Base-by-base conservation (phyloP, 2,329 filamentous ascomycete genomes). In the Cercospora berteroae region DNA sequence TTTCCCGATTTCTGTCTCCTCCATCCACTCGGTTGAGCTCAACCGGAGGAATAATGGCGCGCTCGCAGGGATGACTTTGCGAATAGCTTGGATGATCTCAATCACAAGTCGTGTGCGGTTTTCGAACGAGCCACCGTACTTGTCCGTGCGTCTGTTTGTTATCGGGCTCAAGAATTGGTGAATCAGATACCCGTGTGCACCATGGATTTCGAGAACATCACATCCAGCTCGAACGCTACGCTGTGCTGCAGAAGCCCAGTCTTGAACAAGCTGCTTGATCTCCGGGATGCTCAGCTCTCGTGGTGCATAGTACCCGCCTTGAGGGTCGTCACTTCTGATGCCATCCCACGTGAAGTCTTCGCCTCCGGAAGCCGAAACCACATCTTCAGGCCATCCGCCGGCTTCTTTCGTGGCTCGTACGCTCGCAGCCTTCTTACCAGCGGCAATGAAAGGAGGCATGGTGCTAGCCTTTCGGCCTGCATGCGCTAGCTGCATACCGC, bases 161-260 rank as follows among this genome's bases (percentile, higher is more conserved):
- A 85, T 84, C 0, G 91, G 90, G 0, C 87, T 88, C 1, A 93
- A 69, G 80, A 94, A 94, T 6, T 83, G 80, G 71, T 88, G 87
- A 0, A 94, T 80, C 0, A 95, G 84, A 74, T 94, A 95, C 0
- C 92, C 91, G 74, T 95, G 92, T 0, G 91, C 92, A 70, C 84
- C 86, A 80, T 95, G 92, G 56, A 96, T 87, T 77, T 96, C 92
- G 66, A 95, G 88, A 4, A 89, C 85, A 76, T 96, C 92, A 39
- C 91, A 86, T 0, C 92, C 93, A 1, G 89, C 90, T 36, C 76
- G 76, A 5, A 84, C 69, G 12, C 80, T 76, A 20, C 82, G 77
- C 67, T 86, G 80, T 2, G 94, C 79, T 1, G 91, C 86, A 39
- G 83, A 83, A 6, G 83, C 87, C 81, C 87, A 95, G 20, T 85